phyloP scores from a whole-genome alignment of 768 basidiomycete species.

The Thelephora ganbajun region DNA sequence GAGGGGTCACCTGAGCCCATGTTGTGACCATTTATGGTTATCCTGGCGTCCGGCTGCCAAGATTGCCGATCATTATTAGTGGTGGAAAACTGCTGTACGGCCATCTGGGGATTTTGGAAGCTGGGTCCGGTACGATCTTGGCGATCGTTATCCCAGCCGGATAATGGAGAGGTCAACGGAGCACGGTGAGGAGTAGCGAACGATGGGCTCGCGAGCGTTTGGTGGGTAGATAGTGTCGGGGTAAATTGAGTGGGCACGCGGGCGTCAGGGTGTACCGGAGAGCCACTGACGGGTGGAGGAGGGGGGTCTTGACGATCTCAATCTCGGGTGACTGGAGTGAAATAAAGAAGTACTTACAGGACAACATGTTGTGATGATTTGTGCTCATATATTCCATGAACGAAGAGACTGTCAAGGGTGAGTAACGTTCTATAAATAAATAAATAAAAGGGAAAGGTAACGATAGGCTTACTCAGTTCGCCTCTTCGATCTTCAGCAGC shows the following conservation, averaged over 20 bases:
- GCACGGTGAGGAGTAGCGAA: background rate
- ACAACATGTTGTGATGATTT: background rate
- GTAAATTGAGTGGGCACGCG: background rate
- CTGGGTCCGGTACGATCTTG: background rate
- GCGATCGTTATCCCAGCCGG: background rate
- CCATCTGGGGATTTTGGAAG: background rate
- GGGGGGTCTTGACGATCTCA: too few relatives aligned
- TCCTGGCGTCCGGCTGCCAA: background rate
- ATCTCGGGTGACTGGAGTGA: background rate
- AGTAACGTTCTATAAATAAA: background rate
- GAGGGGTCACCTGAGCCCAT: background rate
- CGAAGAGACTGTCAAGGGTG: conserved; percentile 9
- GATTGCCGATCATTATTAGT: background rate
- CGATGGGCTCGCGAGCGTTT: background rate
- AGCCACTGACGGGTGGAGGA: background rate
- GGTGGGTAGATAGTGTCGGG: background rate
- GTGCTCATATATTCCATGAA: conserved; percentile 8
- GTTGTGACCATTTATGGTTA: background rate
- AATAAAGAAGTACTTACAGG: background rate
- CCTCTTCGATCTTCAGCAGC: conserved; percentile 60
- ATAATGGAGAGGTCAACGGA: background rate
- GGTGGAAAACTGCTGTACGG: background rate
- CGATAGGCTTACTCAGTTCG: conserved; percentile 29
- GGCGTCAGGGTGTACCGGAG: background rate
- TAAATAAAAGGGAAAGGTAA: conserved; percentile 2